A percentile compares a stretch with the other conserved stretches of the same genome.
Conservation (phyloP, 2,329 filamentous ascomycete species). For the Verticillium nubilum region DNA sequence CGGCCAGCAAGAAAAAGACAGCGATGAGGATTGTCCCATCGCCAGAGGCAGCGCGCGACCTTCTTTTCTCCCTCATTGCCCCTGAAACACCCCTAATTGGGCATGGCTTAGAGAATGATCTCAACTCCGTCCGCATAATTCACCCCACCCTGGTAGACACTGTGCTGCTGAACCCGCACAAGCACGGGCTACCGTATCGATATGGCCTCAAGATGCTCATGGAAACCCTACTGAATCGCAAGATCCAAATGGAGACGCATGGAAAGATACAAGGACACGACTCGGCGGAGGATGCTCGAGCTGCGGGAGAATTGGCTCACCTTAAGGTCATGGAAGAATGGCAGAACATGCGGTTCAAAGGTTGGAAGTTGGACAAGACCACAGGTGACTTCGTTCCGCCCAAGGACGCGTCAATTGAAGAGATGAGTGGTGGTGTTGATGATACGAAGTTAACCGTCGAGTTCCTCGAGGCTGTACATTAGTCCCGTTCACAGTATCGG, state of each 20-base stretch:
- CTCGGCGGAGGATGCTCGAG: slow-evolving; percentile 83
- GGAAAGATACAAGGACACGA: slow-evolving; percentile 66
- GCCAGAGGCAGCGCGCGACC: slow-evolving; percentile 65
- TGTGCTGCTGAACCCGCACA: slow-evolving; percentile 76
- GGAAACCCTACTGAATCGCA: slow-evolving; percentile 60
- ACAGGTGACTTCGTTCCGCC: slow-evolving; percentile 38
- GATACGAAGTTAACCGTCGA: slow-evolving; percentile 25
- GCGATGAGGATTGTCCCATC: slow-evolving; percentile 69
- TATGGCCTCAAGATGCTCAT: slow-evolving; percentile 73
- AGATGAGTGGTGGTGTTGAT: neutral
- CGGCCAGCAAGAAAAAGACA: slow-evolving; percentile 14
- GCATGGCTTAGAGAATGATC: slow-evolving; percentile 91
- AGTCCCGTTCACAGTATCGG: neutral
- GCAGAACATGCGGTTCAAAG: slow-evolving; percentile 57
- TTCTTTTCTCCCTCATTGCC: slow-evolving; percentile 71
- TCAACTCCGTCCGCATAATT: slow-evolving; percentile 78
- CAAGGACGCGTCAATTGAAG: neutral
- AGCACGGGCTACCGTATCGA: slow-evolving; percentile 68
- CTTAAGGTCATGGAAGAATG: slow-evolving; percentile 66
- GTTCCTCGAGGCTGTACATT: slow-evolving; percentile 27
- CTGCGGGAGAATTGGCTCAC: slow-evolving; percentile 80
- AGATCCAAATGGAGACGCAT: slow-evolving; percentile 68
- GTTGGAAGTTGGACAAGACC: slow-evolving; percentile 58
- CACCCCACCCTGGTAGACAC: slow-evolving; percentile 86
- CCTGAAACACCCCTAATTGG: slow-evolving; percentile 81